phyloP scores from a whole-genome alignment of 495 filamentous ascomycete species.

The Neurospora intermedia region DNA sequence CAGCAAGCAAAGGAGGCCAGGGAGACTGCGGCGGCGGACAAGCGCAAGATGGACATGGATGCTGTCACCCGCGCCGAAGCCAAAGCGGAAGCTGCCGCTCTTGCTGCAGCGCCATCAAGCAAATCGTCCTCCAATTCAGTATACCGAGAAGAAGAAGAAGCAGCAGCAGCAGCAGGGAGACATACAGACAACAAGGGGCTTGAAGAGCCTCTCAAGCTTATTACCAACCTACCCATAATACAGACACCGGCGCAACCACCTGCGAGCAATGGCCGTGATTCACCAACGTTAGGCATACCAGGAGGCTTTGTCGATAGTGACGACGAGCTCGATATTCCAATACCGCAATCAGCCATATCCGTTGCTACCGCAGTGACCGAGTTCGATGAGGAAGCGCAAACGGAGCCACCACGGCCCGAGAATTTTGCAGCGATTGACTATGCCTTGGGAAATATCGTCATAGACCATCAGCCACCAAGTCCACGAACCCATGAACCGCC shows the following conservation, averaged over 20 bases:
- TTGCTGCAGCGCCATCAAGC: constrained; percentile 4
- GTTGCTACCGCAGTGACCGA: constrained; percentile 51
- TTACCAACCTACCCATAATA: constrained; percentile 15
- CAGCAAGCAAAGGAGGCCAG: constrained; percentile 49
- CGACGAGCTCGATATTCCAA: not conserved
- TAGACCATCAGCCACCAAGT: not conserved
- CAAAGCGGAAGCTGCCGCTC: constrained; percentile 21
- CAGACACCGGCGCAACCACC: constrained; percentile 1
- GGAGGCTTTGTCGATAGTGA: constrained; percentile 36
- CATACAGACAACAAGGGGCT: constrained; percentile 4
- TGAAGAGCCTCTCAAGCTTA: constrained; percentile 20
- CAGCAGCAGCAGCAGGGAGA: not conserved
- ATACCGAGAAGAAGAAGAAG: constrained; percentile 1
- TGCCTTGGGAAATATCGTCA: constrained; percentile 10
- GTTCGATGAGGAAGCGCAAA: constrained; percentile 62
- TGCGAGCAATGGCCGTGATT: constrained; percentile 35
- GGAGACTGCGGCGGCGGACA: constrained; percentile 31
- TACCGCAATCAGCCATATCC: constrained; percentile 41
- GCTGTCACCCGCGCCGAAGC: constrained; percentile 24
- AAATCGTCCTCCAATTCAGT: not conserved
- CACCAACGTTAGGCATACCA: constrained; percentile 60
- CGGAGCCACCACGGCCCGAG: constrained; percentile 33
- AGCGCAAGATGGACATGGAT: constrained; percentile 30
- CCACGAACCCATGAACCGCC: not conserved
- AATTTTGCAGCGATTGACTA: constrained; percentile 15